Base-by-base conservation (phyloP, 257 asterid species). In the Solanum commersonii region DNA sequence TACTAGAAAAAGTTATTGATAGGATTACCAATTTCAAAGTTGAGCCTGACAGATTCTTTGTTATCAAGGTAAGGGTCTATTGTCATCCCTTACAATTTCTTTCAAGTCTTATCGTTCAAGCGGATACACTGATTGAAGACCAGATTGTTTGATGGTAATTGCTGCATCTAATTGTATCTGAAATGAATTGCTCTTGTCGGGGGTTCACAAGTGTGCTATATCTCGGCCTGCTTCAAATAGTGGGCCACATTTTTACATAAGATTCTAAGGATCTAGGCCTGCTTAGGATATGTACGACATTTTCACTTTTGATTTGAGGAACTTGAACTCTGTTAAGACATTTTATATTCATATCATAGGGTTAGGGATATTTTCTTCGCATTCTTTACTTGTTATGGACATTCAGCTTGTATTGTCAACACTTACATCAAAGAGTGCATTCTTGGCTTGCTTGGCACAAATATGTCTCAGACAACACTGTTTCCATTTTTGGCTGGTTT, bases 1-100 rank as follows among this genome's bases (percentile, higher is more conserved):
- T 97, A 90, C 94, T 97, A 89, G 95, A 97, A 86, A 95, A 96
- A 8, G 97, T 97, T 83, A 86, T 94, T 89, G 90, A 94, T 81
- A 93, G 83, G 88, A 93, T 96, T 83, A 96, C 95, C 44, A 92
- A 90, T 4, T 96, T 97, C 79, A 95, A 96, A 95, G 99, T 96
- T 65, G 94, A 94, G 90, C 95, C 92, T 23, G 99, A 97, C 79
- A 93, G 99, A 71, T 97, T 97, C 89, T 92, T 95, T 87, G 98
- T 97, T 52, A 96, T 97, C 90, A 96, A 96, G 98, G 99, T 97
- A 88, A 88, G 25, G 23, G 82, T 85, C 59, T n/a, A 84, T 88
- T 89, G 7, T 88, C 87, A 85, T 38, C 34, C 70, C 68, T 73
- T 16, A 27, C 27, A 18, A 4, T 46, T 81, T 81, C 10, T 46